These are phyloP conservation scores for Blastobotrys ciferrii DNA, from an alignment of 1,139 yeast species.

Conservation along the genomic window DNA sequence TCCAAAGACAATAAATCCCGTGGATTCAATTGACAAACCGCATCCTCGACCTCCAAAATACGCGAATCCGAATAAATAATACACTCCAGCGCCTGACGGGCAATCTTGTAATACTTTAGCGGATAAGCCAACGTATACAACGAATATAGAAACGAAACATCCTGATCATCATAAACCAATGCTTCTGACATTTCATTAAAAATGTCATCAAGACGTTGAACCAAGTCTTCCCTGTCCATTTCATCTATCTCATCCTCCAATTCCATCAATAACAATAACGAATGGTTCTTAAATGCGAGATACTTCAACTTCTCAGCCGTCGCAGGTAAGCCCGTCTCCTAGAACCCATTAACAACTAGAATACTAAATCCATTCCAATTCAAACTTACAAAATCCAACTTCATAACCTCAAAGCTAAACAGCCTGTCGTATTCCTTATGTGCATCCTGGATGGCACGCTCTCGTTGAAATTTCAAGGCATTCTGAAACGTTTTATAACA, in stretches of 20 bases:
- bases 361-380: too few species aligned
- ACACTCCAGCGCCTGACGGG: slow-evolving; percentile 65
- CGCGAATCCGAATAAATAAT: slow-evolving; percentile 38
- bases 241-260: slow-evolving; percentile 33
- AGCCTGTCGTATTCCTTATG: slow-evolving; percentile 56
- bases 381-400: slow-evolving; percentile 29
- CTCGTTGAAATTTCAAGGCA: slow-evolving; percentile 63
- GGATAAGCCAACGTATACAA: slow-evolving; percentile 29
- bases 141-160: slow-evolving; percentile 32
- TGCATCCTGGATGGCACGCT: slow-evolving; percentile 49
- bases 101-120: slow-evolving; percentile 45
- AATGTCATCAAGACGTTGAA: slow-evolving; percentile 31
- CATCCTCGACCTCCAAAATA: slow-evolving; percentile 28
- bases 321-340: slow-evolving; percentile 51
- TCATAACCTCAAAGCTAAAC: slow-evolving; percentile 65
- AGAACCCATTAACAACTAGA: background rate
- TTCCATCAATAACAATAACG: slow-evolving; percentile 62
- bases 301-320: slow-evolving; percentile 71
- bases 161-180: slow-evolving; percentile 35
- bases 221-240: slow-evolving; percentile 28
- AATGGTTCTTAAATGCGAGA: slow-evolving; percentile 77
- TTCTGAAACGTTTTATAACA: slow-evolving; percentile 73
- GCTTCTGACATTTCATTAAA: slow-evolving; percentile 37
- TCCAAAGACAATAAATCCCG: slow-evolving; percentile 25
- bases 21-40: slow-evolving; percentile 25